phyloP scores from a whole-genome alignment of 2,329 filamentous ascomycete genomes.

The Graphilbum fragrans region DNA sequence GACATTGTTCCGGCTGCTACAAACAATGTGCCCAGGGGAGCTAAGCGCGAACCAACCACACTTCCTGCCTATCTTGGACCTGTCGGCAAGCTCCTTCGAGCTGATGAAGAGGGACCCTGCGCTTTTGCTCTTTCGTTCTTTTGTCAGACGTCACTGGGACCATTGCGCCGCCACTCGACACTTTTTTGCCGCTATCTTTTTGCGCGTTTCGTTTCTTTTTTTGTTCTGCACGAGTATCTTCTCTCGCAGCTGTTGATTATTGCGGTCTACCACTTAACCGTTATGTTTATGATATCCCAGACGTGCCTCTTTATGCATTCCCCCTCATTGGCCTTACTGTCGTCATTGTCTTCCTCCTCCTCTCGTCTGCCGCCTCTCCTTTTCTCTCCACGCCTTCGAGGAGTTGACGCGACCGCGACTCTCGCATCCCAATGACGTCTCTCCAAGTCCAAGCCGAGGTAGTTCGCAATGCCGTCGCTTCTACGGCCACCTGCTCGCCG shows the following conservation, averaged over 20 bases:
- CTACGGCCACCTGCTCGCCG: constrained; percentile 33
- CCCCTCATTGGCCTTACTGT: background rate
- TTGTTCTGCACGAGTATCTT: background rate
- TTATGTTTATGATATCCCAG: background rate
- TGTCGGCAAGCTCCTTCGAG: background rate
- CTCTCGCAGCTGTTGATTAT: background rate
- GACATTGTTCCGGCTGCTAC: constrained; percentile 5
- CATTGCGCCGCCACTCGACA: no score
- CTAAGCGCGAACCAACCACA: background rate
- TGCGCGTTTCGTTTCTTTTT: no score
- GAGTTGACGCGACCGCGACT: no score
- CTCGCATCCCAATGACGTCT: constrained; percentile 20
- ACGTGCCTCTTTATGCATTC: background rate
- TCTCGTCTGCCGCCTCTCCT: constrained; percentile 4
- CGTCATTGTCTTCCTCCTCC: background rate
- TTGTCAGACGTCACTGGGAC: background rate
- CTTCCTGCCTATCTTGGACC: background rate
- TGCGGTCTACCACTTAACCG: background rate
- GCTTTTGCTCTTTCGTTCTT: no score
- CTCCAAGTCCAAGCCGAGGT: constrained; percentile 27
- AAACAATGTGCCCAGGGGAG: constrained; percentile 2
- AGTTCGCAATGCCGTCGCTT: constrained; percentile 32
- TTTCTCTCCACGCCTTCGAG: background rate
- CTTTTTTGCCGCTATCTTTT: no score
- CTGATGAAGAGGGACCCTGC: no score